Base-by-base conservation (phyloP, 2,329 filamentous ascomycete genomes). In the Lasiodiplodia sp. region DNA sequence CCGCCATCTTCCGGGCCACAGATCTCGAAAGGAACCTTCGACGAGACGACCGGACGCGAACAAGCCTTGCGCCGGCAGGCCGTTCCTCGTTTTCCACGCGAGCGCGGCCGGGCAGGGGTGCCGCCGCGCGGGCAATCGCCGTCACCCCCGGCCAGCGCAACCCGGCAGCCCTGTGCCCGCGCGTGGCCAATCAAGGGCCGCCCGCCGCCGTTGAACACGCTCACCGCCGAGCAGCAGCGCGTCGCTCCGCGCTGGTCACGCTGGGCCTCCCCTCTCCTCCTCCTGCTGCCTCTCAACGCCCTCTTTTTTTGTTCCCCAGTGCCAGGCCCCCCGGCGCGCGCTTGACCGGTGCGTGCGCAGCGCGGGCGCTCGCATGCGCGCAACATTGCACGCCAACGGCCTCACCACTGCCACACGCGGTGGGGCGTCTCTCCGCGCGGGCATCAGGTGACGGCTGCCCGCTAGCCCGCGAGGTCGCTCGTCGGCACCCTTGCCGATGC, bases 21-120 rank as follows among this genome's bases (percentile, higher is more conserved):
- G 60, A 64, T 64, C 60, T 64, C 60, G 47, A 64, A 64, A 64
- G 31, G 60, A 64, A 64, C 60, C 60, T 64, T 64, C 60, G 60
- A 64, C 60, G 60, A 64, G 60, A 64, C 60, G 60, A 64, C 40
- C 60, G 58, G 44, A 64, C 60, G 60, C 60, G 60, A 64, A 64
- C 51, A 64, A 64, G 60, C 60, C 60, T 64, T 64, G 47, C 60
- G 47, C 47, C 47, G 52, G 60, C 47, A 64, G 60, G 60, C 60
- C 47, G 60, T 64, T 64, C 60, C 60, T 64, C 60, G 60, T 64
- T 64, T 64, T 64, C 60, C 60, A 64, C 60, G 60, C 60, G 60
- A 64, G 60, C 37, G 44, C 18, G 44, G 31, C n/a, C 60, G 37
- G 23, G 47, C 60, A 64, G 44, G 60, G 60, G 38, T 64, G 28